Percentiles rank a stretch among this genome's conserved stretches.
These are phyloP conservation scores for Lathyrus sativus DNA, from an alignment of 306 rosid species.

Conservation along the genomic window DNA sequence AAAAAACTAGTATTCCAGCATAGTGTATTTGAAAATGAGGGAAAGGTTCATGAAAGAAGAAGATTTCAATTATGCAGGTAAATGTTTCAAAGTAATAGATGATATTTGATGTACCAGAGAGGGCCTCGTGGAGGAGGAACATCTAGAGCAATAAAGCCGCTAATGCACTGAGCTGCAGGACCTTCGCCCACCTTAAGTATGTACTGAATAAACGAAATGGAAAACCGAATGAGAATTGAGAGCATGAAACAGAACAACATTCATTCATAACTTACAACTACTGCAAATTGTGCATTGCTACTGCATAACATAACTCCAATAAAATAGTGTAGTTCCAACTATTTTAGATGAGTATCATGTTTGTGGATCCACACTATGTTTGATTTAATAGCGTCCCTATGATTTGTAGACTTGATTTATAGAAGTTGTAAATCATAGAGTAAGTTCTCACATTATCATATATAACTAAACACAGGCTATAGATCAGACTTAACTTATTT, in stretches of 20 bases:
- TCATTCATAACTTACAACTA: neutral
- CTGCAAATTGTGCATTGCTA: neutral
- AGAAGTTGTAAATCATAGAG: neutral
- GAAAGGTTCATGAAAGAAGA: constrained; percentile 1
- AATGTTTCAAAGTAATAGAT: constrained; percentile 1
- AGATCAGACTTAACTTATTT: neutral
- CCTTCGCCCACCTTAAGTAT: constrained; percentile 82
- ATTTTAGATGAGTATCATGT: neutral
- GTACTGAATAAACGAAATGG: constrained; percentile 61
- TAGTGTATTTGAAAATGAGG: neutral
- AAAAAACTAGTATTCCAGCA: neutral
- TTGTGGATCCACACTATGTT: neutral
- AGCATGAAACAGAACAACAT: constrained; percentile 14
- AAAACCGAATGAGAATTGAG: constrained; percentile 21
- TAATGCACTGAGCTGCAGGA: constrained; percentile 80
- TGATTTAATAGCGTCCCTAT: neutral
- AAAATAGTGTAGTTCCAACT: neutral
- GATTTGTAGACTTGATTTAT: neutral
- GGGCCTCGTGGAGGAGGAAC: constrained; percentile 92
- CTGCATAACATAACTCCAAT: constrained; percentile 2
- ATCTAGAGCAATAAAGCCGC: constrained; percentile 79
- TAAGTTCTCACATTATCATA: neutral
- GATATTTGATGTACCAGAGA: constrained; percentile 59
- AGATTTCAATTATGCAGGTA: neutral
- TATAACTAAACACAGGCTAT: neutral